Conservation (phyloP, 2,329 filamentous ascomycete species). For the Sporothrix brasiliensis region DNA sequence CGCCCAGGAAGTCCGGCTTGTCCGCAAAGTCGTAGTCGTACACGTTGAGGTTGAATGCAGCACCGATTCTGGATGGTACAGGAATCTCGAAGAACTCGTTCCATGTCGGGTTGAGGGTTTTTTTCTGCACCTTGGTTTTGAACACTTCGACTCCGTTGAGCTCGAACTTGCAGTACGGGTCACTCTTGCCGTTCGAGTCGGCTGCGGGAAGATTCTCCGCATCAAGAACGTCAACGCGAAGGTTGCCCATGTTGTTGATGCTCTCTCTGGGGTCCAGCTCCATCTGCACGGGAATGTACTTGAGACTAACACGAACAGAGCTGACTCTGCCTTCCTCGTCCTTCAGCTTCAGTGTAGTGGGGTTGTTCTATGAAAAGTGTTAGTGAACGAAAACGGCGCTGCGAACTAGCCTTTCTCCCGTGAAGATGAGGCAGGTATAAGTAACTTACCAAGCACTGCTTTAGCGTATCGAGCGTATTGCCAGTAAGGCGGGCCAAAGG, state of each 20-base stretch:
- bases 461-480: slow-evolving; percentile 82
- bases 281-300: slow-evolving; percentile 95
- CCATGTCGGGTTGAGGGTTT: slow-evolving; percentile 92
- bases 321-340: slow-evolving; percentile 74
- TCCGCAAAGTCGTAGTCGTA: slow-evolving; percentile 98
- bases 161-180: slow-evolving; percentile 94
- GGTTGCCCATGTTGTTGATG: slow-evolving; percentile 97
- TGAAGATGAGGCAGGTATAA: not conserved
- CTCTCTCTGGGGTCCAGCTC: slow-evolving; percentile 89
- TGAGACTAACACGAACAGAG: slow-evolving; percentile 86
- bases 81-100: slow-evolving; percentile 92
- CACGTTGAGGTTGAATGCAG: slow-evolving; percentile 79
- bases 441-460: slow-evolving; percentile 76
- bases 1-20: slow-evolving; percentile 88
- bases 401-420: not conserved
- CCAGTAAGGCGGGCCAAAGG: slow-evolving; percentile 81
- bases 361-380: slow-evolving; percentile 69
- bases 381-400: not conserved
- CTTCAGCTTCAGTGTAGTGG: slow-evolving; percentile 77
- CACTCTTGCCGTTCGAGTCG: slow-evolving; percentile 94
- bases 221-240: slow-evolving; percentile 91
- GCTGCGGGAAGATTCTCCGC: slow-evolving; percentile 86
- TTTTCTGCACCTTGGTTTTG: slow-evolving; percentile 96
- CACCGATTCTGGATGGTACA: slow-evolving; percentile 79
- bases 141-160: slow-evolving; percentile 86